Percentiles rank a stretch among this genome's conserved stretches.
These are phyloP conservation scores for Uronychia setigera DNA, from an alignment of 73 alveolate species.

Conservation along the genomic window DNA sequence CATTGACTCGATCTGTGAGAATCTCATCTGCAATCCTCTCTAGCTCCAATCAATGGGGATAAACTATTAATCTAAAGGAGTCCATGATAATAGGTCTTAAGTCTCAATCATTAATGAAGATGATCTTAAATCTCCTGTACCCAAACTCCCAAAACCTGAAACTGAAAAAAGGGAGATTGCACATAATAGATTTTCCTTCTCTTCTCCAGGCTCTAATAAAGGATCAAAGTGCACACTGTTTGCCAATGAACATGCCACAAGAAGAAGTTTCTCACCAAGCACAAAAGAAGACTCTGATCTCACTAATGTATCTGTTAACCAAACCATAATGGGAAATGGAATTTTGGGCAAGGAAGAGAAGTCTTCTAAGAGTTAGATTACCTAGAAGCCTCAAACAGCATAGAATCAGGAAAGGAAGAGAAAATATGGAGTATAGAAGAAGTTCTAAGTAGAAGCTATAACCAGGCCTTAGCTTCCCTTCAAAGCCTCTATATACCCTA, in stretches of 20 bases:
- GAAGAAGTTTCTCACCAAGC: neutral
- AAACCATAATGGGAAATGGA: neutral
- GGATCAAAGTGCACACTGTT: neutral
- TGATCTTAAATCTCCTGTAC: too few species aligned
- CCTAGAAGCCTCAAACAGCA: neutral
- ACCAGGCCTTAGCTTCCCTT: neutral
- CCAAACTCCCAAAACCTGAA: too few species aligned
- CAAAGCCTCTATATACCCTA: neutral
- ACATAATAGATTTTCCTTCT: neutral
- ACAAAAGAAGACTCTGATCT: neutral
- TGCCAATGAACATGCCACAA: neutral
- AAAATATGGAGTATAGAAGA: neutral
- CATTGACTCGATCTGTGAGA: too few species aligned
- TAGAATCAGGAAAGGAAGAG: neutral
- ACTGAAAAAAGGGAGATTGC: neutral
- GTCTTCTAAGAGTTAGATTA: too few species aligned
- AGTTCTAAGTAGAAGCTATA: too few species aligned
- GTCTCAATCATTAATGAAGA: too few species aligned
- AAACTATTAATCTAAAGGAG: too few species aligned
- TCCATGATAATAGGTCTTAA: too few species aligned
- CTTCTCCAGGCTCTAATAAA: neutral
- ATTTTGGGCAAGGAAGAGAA: neutral
- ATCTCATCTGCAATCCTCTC: too few species aligned
- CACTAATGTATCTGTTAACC: neutral
- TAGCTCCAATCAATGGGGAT: too few species aligned